phyloP scores from a whole-genome alignment of 2,329 filamentous ascomycete genomes.

The Fusarium protoensiforme region DNA sequence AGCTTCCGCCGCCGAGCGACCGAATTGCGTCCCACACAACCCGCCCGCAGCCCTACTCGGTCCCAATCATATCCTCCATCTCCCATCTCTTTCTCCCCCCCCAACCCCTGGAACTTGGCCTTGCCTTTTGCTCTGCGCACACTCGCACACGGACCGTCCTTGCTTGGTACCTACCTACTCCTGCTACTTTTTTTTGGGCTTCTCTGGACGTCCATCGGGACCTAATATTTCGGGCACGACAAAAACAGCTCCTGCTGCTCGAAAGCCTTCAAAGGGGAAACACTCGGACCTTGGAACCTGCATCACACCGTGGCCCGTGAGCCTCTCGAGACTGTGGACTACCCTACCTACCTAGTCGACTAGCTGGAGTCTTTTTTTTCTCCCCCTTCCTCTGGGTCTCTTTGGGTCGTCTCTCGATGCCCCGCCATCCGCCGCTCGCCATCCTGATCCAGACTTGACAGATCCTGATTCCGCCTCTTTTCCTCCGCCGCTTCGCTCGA shows the following conservation, averaged over 20 bases:
- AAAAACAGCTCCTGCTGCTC: slow-evolving; percentile 12
- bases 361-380: slow-evolving; percentile 8
- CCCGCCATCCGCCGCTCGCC: slow-evolving; percentile 44
- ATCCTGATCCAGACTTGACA: slow-evolving; percentile 45
- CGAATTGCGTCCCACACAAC: slow-evolving; percentile 39
- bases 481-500: slow-evolving; percentile 17
- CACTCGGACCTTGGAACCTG: slow-evolving; percentile 14
- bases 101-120: slow-evolving; percentile 24
- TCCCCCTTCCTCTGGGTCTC: slow-evolving; percentile 31
- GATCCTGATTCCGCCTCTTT: slow-evolving; percentile 44
- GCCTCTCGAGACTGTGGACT: slow-evolving; percentile 35
- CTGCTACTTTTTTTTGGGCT: slow-evolving; percentile 37
- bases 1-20: slow-evolving; percentile 32
- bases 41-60: slow-evolving; percentile 38
- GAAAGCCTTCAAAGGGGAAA: slow-evolving; percentile 16
- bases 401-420: slow-evolving; percentile 41
- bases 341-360: slow-evolving; percentile 3
- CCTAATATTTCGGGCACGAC: slow-evolving; percentile 32
- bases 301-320: slow-evolving; percentile 24
- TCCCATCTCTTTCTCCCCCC: slow-evolving; percentile 25
- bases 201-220: slow-evolving; percentile 34
- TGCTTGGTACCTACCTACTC: slow-evolving; percentile 29
- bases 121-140: slow-evolving; percentile 13
- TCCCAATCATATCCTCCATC: slow-evolving; percentile 36
- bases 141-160: slow-evolving; percentile 24